Base-by-base conservation (phyloP, 768 basidiomycete genomes). In the Sporobolomyces phaffii region DNA sequence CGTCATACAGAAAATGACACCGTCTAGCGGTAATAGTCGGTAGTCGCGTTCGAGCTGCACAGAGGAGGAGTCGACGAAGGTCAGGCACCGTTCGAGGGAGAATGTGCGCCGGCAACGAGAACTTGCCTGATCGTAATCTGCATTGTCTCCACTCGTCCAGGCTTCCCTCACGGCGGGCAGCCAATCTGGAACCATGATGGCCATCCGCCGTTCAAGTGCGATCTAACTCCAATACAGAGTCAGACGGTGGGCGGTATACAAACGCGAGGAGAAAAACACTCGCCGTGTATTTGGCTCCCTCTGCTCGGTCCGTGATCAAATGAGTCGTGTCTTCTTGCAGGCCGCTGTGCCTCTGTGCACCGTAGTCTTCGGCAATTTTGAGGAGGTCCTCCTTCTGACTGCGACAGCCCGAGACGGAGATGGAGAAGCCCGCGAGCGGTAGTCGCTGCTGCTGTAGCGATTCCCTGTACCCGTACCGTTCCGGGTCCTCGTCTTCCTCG, bases 301-400 rank as follows among this genome's bases (percentile, higher is more conserved):
- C 41, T 1, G 36, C 36, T 20, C 5, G 3, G 33, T 65, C 69
- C 26, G 64, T 53, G 13, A 70, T 51, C 31, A 70, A 38, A 31
- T 70, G 69, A 0, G 69, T 70, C 24, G 64, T 65, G 29, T 65
- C 56, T 24, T 47, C 51, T 13, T 41, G 49, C 44, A 70, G 43
- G 3, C 47, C 64, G 5, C n/a, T 31, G 5, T 70, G 54, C 9
- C 53, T 22, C 18, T 62, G 50, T 2, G 59, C 69, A 5, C 69
- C 69, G 28, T 62, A 61, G 45, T 60, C 49, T 11, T 33, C 29
- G 1, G 60, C 69, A 24, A 62, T 50, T 18, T 45, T 47, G 24
- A 62, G 44, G 9, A 70, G 20, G 33, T 62, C 53, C 31, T 58
- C 43, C 60, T 70, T 70, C 44, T 13, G 3, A 0, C 50, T 45